A percentile compares a stretch with the other conserved stretches of the same genome.
Evolutionary conservation across 73 alveolate species (phyloP).

Genomic region (Blepharisma japonicum): DNA sequence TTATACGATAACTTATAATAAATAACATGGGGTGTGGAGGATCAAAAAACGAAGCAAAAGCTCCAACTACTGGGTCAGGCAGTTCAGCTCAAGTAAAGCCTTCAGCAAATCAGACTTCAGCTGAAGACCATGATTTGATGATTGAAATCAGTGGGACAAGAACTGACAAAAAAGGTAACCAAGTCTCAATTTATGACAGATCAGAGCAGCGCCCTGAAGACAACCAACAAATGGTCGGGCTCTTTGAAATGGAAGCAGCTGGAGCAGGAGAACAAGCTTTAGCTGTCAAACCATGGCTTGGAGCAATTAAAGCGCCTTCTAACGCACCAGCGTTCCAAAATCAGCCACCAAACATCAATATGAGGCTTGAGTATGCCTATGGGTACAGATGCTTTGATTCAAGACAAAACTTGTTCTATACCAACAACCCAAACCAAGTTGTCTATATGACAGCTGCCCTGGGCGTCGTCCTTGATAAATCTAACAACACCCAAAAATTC

Average conservation of each 20-base stretch:
- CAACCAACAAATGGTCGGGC: conserved; percentile 34
- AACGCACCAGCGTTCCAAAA: conserved; percentile 48
- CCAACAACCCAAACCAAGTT: conserved; percentile 67
- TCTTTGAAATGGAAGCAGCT: conserved; percentile 71
- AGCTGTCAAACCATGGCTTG: conserved; percentile 83
- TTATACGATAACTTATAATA: conserved; percentile 1
- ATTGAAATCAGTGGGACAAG: conserved; percentile 15
- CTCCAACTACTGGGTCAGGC: conserved; percentile 37
- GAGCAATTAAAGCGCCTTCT: conserved; percentile 76
- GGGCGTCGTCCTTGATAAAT: conserved; percentile 85
- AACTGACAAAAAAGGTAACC: conserved; percentile 62
- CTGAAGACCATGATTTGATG: neutral
- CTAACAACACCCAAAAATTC: conserved; percentile 76
- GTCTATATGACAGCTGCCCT: conserved; percentile 94
- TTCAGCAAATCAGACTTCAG: conserved; percentile 22
- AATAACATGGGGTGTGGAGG: conserved; percentile 58
- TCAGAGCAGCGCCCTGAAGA: conserved; percentile 50
- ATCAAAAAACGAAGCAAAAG: conserved; percentile 42
- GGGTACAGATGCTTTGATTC: conserved; percentile 95
- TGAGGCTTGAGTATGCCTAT: conserved; percentile 86
- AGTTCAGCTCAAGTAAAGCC: conserved; percentile 33
- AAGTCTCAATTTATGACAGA: conserved; percentile 37
- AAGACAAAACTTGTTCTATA: conserved; percentile 86
- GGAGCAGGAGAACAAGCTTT: conserved; percentile 73
- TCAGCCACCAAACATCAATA: conserved; percentile 77